Evolutionary conservation across 2,329 filamentous ascomycete genomes (phyloP).

Genomic region (Biscogniauxia mediterranea): DNA sequence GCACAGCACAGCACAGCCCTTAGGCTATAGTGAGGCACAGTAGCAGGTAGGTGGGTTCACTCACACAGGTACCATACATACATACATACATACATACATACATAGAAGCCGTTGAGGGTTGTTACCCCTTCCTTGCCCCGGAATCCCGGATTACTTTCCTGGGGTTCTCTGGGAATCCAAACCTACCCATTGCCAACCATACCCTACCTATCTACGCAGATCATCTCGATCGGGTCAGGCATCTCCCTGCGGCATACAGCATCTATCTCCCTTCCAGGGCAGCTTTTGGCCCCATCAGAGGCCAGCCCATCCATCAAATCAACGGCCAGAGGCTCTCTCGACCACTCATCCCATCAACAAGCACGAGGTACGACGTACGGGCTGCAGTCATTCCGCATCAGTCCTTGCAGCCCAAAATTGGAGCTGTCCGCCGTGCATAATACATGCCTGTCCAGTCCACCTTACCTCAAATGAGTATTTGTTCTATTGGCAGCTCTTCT

Average conservation of each 20-base stretch:
- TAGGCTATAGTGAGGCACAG: not conserved
- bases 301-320: not conserved
- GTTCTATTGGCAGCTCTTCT: conserved; percentile 16
- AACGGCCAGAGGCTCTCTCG: conserved; percentile 5
- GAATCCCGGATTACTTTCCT: not conserved
- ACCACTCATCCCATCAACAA: conserved; percentile 22
- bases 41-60: not conserved
- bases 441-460: conserved; percentile 11
- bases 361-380: conserved; percentile 26
- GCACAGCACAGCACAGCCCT: not conserved
- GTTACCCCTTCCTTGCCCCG: not conserved
- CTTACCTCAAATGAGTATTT: conserved; percentile 17
- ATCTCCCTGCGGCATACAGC: not conserved
- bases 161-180: not conserved
- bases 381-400: conserved; percentile 19
- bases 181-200: not conserved
- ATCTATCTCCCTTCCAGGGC: not conserved
- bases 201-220: no score
- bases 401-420: conserved; percentile 31
- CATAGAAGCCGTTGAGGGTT: not conserved
- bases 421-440: conserved; percentile 19
- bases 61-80: no score
- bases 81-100: no score
- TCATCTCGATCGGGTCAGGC: not conserved
- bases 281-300: not conserved